These are phyloP conservation scores for Tagetes erecta DNA, from an alignment of 129 eudicot genomes.

Conservation along the genomic window DNA sequence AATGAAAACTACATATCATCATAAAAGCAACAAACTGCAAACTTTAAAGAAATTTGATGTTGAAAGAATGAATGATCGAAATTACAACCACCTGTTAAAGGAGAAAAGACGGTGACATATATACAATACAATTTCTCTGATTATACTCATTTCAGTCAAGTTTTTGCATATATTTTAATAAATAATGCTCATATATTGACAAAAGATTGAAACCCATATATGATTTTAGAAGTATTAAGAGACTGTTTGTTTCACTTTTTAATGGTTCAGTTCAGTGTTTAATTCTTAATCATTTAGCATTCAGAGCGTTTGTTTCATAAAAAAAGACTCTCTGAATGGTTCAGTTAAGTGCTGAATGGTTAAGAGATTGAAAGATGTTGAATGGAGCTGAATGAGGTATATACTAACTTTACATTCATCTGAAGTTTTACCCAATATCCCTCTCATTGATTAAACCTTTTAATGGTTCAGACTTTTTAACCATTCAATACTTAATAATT, in stretches of 20 bases:
- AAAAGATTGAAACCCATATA: background rate
- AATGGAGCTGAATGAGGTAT: no score
- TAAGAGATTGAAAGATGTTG: no score
- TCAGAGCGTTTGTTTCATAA: no score
- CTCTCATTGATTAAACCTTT: no score
- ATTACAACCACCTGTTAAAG: constrained; percentile 14
- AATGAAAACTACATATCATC: constrained; percentile 28
- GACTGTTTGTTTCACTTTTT: no score
- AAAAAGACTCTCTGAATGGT: no score
- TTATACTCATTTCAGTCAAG: background rate
- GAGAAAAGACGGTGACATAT: constrained; percentile 19
- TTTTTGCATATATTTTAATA: background rate
- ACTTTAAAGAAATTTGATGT: constrained; percentile 1
- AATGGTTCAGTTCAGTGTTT: no score
- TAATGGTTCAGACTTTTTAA: no score
- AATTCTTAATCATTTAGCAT: no score
- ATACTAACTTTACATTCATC: background rate
- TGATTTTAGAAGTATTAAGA: background rate
- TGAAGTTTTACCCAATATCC: no score
- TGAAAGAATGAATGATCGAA: constrained; percentile 6
- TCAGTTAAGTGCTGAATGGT: no score
- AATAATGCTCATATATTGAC: background rate
- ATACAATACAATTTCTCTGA: background rate
- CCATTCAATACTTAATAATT: no score
- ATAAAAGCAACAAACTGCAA: constrained; percentile 11